Evolutionary conservation across 2,329 filamentous ascomycete species (phyloP).

Genomic region (Scytalidium lignicola): DNA sequence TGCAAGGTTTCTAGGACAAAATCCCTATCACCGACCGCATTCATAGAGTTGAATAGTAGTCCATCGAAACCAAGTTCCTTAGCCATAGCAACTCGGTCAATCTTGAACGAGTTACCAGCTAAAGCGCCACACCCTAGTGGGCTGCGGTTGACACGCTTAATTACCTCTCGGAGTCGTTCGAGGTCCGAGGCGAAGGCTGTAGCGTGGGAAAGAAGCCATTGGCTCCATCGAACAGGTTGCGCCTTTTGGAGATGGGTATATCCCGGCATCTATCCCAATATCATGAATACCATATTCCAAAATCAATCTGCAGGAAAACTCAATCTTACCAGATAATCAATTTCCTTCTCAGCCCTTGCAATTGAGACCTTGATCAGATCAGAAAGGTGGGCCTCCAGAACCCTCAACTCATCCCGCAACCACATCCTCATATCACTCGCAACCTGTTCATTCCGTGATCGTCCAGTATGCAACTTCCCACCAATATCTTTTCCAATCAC

Average conservation of each 20-base stretch:
- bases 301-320: too few relatives aligned
- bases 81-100: conserved; percentile 75
- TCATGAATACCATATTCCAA: too few relatives aligned
- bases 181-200: conserved; percentile 69
- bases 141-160: conserved; percentile 65
- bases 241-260: conserved; percentile 86
- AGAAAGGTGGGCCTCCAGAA: conserved; percentile 63
- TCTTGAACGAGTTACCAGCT: conserved; percentile 75
- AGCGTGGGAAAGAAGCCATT: conserved; percentile 75
- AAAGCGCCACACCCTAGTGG: conserved; percentile 46
- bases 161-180: conserved; percentile 68
- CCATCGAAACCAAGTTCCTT: conserved; percentile 76
- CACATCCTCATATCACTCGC: conserved; percentile 88
- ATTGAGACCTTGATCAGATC: conserved; percentile 66
- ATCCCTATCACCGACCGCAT: conserved; percentile 68
- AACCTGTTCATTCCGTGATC: conserved; percentile 86
- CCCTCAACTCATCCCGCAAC: conserved; percentile 69
- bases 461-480: conserved; percentile 84
- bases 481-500: conserved; percentile 80
- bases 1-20: conserved; percentile 79
- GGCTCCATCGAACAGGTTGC: conserved; percentile 73
- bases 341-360: conserved; percentile 65
- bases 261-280: conserved; percentile 58
- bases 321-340: conserved; percentile 51
- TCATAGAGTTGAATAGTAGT: conserved; percentile 72